Percentiles rank a stretch among this genome's conserved stretches.
Conservation (phyloP, 2,329 filamentous ascomycete species). For the Ustulina deusta region DNA sequence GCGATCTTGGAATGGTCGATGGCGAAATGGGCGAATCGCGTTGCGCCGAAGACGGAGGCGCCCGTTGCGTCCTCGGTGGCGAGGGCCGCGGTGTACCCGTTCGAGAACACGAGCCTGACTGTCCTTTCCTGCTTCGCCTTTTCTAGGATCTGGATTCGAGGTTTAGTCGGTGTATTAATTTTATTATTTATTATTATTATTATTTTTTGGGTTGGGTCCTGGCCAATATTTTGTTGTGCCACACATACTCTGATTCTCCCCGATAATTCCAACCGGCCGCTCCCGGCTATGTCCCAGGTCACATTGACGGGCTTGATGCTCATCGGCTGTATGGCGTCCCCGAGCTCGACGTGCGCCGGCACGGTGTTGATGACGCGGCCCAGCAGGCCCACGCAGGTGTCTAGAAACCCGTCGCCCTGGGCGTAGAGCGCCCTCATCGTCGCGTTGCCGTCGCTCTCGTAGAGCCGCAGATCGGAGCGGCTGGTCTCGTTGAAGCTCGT, state of each 20-base stretch:
- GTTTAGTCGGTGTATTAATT: not conserved
- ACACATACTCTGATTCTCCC: slow-evolving; percentile 45
- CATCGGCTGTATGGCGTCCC: slow-evolving; percentile 42
- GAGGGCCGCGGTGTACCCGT: slow-evolving; percentile 39
- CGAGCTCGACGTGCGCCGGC: slow-evolving; percentile 41
- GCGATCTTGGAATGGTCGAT: slow-evolving; percentile 33
- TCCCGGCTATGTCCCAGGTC: slow-evolving; percentile 43
- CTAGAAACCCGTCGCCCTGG: slow-evolving; percentile 42
- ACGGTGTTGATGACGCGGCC: slow-evolving; percentile 49
- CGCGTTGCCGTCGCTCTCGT: slow-evolving; percentile 46
- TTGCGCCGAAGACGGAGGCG: slow-evolving; percentile 42
- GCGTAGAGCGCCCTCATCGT: slow-evolving; percentile 47
- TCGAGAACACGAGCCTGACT: slow-evolving; percentile 40
- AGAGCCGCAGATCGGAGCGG: slow-evolving; percentile 49
- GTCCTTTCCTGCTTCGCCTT: slow-evolving; percentile 16
- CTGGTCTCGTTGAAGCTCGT: slow-evolving; percentile 46
- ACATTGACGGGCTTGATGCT: slow-evolving; percentile 47
- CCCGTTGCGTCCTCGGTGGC: slow-evolving; percentile 37
- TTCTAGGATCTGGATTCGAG: slow-evolving; percentile 38
- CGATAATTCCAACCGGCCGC: slow-evolving; percentile 38
- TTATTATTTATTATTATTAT: no score
- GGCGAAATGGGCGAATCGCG: slow-evolving; percentile 42
- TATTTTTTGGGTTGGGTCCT: not conserved
- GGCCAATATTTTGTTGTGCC: no score
- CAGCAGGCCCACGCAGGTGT: slow-evolving; percentile 45